Base-by-base conservation (phyloP, 140 eudicot genomes). In the Erigeron philadelphicus region DNA sequence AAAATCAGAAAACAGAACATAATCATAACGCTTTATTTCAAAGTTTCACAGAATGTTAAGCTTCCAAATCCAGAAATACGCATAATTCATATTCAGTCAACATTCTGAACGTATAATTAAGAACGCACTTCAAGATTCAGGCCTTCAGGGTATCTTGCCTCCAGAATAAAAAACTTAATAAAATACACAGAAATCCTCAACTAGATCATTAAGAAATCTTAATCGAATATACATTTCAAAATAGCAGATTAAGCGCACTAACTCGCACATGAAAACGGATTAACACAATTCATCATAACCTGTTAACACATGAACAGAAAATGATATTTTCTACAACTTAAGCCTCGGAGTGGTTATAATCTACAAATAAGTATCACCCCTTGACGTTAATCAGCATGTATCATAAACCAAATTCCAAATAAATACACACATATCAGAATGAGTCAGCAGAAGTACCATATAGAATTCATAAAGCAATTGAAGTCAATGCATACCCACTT, bases 61-160 rank as follows among this genome's bases (percentile, higher is more conserved):
- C 68, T 67, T 46, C 73, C 7, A 3, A 46, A 75, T 66, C 61
- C 42, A 67, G 53, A 53, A 35, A 57, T 74, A 42, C 15, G 63
- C 9, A 49, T 17, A 31, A 62, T 13, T 65, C 10, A 6, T 56
- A 8, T 25, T 23, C 67, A 15, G 45, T 10, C 11, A 61, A 31
- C 25, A 1, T 21, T 21, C 25, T 10, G 16, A 61, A 31, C 25
- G 11, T 66, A 66, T 57, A 58, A 46, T 40, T 6, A 12, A n/a
- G 46, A 16, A 74, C 43, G n/a, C 19, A 11, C 52, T 66, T 50
- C 41, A 43, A 65, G 64, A 50, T 73, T 21, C 19, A 21, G 48
- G 35, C 40, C 42, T 31, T 31, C 38, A 2, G 38, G 38, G 38
- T 31, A 50, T 59, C 59, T 58, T 7, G 55, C 63, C 68, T 21